These are phyloP conservation scores for Craspedostauros australis DNA, from an alignment of 108 stramenopile species.

Conservation along the genomic window DNA sequence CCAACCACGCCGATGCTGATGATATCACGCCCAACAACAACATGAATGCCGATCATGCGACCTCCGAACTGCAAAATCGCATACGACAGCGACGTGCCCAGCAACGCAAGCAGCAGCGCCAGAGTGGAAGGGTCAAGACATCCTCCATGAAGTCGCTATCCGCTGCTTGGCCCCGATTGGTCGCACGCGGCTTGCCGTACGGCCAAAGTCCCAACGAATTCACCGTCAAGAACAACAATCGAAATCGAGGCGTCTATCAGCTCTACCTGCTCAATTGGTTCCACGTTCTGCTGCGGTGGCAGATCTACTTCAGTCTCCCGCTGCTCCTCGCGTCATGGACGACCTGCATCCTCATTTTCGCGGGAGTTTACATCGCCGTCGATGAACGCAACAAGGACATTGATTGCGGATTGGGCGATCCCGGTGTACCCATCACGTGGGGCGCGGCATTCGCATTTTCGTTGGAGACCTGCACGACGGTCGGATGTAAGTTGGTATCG, in stretches of 20 bases:
- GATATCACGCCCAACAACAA: background rate
- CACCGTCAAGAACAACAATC: slow-evolving; percentile 20
- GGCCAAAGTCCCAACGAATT: slow-evolving; percentile 50
- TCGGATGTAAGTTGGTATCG: slow-evolving; percentile 44
- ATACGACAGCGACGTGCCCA: background rate
- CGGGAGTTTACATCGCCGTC: slow-evolving; percentile 42
- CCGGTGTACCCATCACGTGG: slow-evolving; percentile 30
- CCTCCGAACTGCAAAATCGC: background rate
- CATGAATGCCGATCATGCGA: background rate
- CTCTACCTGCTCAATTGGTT: slow-evolving; percentile 66
- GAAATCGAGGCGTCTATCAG: background rate
- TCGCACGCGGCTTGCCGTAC: slow-evolving; percentile 56
- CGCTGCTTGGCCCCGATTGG: slow-evolving; percentile 43
- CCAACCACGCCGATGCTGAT: background rate
- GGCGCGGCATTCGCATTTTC: slow-evolving; percentile 68
- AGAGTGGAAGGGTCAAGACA: too few relatives aligned
- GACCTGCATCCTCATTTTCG: slow-evolving; percentile 50
- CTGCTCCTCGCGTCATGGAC: slow-evolving; percentile 60
- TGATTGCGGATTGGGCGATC: slow-evolving; percentile 56
- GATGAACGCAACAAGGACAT: slow-evolving; percentile 27
- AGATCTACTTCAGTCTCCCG: slow-evolving; percentile 24
- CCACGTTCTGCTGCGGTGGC: slow-evolving; percentile 59
- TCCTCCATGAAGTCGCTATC: too few relatives aligned
- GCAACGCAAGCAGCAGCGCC: background rate
- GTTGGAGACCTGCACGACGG: slow-evolving; percentile 77